A percentile compares a stretch with the other conserved stretches of the same genome.
Evolutionary conservation across 163 green algal genomes (phyloP).

Genomic region (Coccomyxa subellipsoidea): DNA sequence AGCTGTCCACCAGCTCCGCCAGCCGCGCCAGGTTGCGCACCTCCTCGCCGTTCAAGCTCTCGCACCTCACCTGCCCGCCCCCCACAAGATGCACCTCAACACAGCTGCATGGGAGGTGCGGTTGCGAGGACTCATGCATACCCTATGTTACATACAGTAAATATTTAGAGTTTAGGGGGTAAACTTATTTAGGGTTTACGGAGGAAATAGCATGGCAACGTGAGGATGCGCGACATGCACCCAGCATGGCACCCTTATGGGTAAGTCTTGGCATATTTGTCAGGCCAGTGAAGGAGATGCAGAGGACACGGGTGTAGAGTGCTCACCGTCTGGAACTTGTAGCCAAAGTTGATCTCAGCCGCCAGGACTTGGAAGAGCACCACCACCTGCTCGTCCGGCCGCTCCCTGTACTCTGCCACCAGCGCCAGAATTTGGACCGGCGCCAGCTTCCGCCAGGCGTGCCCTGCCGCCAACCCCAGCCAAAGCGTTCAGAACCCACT

Average conservation of each 20-base stretch:
- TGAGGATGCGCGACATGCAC: too few relatives aligned
- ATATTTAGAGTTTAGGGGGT: too few relatives aligned
- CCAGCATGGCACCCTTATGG: too few relatives aligned
- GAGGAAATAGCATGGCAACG: too few relatives aligned
- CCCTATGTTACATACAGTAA: too few relatives aligned
- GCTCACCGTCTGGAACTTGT: conserved; percentile 58
- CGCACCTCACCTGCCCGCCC: conserved; percentile 33
- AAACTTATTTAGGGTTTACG: too few relatives aligned
- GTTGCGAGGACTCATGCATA: too few relatives aligned
- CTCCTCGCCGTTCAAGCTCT: conserved; percentile 50
- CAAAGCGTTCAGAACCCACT: too few relatives aligned
- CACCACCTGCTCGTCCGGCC: conserved; percentile 66
- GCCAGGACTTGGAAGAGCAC: conserved; percentile 80
- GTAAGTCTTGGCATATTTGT: too few relatives aligned
- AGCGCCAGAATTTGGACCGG: conserved; percentile 35
- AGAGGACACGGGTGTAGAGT: background rate
- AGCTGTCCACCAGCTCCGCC: conserved; percentile 33
- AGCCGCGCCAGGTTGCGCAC: conserved; percentile 51
- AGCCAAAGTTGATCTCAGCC: conserved; percentile 82
- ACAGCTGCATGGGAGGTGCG: too few relatives aligned
- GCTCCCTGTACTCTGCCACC: conserved; percentile 25
- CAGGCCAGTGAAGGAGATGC: background rate
- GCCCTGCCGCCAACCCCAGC: conserved; percentile 25
- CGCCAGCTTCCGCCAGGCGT: conserved; percentile 68
- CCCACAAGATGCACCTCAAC: background rate